A percentile compares a stretch with the other conserved stretches of the same genome.
These are phyloP conservation scores for Linnemannia elongata DNA, from an alignment of 192 early-diverging fungal species.

Conservation along the genomic window DNA sequence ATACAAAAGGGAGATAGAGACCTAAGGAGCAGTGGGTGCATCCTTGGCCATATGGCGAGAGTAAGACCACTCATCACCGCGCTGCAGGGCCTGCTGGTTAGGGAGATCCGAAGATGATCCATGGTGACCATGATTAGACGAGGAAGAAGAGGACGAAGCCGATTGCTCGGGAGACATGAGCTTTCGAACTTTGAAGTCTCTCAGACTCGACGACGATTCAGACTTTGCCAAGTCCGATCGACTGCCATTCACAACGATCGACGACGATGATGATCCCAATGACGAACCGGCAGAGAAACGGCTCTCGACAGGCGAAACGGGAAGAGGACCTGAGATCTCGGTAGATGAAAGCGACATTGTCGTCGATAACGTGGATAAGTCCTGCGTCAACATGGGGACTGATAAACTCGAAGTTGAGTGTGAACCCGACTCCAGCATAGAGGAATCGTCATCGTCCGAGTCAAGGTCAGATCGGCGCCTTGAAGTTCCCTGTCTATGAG, in stretches of 20 bases:
- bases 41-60: conserved; percentile 56
- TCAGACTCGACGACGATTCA: conserved; percentile 1
- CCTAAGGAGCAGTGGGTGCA: conserved; percentile 24
- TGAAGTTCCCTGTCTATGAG: conserved; percentile 27
- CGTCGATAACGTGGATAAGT: conserved; percentile 42
- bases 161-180: conserved; percentile 46
- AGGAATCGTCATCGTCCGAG: conserved; percentile 41
- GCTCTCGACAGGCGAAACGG: conserved; percentile 19
- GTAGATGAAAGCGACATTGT: conserved; percentile 37
- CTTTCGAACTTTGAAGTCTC: conserved; percentile 54
- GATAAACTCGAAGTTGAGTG: conserved; percentile 29
- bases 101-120: neutral
- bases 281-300: conserved; percentile 9
- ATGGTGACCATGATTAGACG: neutral
- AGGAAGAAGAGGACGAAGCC: conserved; percentile 15
- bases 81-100: neutral
- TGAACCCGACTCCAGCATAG: neutral
- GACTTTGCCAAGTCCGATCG: conserved; percentile 1
- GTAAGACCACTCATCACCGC: conserved; percentile 44
- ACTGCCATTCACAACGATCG: neutral
- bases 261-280: neutral
- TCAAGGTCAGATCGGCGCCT: conserved; percentile 45
- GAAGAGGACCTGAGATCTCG: conserved; percentile 33
- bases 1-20: conserved; percentile 3
- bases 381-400: conserved; percentile 52